Evolutionary conservation across 108 stramenopile species (phyloP), one percentile per base, ranked within the genome.

Genomic region (Mediolabrus comicus): DNA sequence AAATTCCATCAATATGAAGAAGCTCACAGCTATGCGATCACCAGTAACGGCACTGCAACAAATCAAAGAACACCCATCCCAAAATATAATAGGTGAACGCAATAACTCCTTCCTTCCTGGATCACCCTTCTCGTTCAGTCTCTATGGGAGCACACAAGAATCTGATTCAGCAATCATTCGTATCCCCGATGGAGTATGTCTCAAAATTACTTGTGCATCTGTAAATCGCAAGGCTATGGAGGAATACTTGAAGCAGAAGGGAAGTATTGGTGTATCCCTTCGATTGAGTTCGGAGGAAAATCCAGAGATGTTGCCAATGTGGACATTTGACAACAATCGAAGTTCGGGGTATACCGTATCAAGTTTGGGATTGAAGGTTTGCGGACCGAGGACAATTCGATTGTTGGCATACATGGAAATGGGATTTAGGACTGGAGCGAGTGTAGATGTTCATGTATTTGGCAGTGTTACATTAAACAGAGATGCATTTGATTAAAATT

Each of bases 381-480:
- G 60, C 30, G 76, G 76, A 16, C 76, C 69, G 22, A 43, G 76
- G 46, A 77, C 63, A 2, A 25, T 77, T 2, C n/a, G 76, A 3
- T 55, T 77, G 51, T 26, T 65, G 57, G 76, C 76, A 1, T 71
- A 46, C 43, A 77, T 77, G 76, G 76, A 77, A 57, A 77, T 77
- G 76, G 76, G 76, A 25, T 66, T 64, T 61, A 56, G 69, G 5
- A 70, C 58, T 49, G 51, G 58, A n/a, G 62, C 62, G 33, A 77
- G 64, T 54, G 69, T 77, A 34, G 76, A 77, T 60, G 58, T 77
- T 9, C 31, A 31, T 59, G 65, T 77, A 26, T 77, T 77, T 61
- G 76, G 76, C 1, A 77, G 69, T 66, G 76, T 77, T 13, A 13
- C 55, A 8, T 60, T 77, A 22, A 69, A 77, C 53, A 24, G 22